Percentiles rank a stretch among this genome's conserved stretches.
Evolutionary conservation across 805 yeast species (phyloP).

Genomic region (Yamadazyma takamatsuzukensis): DNA sequence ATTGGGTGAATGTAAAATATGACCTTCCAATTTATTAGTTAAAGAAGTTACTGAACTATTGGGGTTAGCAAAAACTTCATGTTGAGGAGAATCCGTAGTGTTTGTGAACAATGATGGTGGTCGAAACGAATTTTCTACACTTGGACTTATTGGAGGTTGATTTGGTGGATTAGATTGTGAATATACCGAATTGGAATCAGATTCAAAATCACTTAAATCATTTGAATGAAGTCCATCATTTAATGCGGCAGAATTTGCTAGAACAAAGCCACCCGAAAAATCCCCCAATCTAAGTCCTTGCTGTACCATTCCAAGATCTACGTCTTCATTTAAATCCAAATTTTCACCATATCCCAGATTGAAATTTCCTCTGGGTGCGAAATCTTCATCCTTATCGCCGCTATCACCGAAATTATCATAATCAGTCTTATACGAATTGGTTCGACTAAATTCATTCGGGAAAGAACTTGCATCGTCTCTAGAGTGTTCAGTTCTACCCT

Average conservation of each 20-base stretch:
- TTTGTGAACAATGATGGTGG: constrained; percentile 11
- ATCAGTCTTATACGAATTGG: no score
- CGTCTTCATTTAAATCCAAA: no score
- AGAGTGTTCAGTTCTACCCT: no score
- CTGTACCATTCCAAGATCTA: no score
- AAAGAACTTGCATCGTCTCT: no score
- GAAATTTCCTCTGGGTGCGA: no score
- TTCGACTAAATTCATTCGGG: no score
- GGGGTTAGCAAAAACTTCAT: constrained; percentile 6
- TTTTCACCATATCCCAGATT: no score
- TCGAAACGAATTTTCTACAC: constrained; percentile 4
- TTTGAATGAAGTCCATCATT: constrained; percentile 11
- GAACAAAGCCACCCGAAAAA: constrained; percentile 15
- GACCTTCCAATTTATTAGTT: constrained; percentile 25
- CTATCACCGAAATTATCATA: no score
- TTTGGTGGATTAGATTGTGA: constrained; percentile 9
- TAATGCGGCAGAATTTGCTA: constrained; percentile 14
- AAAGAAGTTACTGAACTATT: constrained; percentile 19
- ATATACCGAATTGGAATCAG: constrained; percentile 20
- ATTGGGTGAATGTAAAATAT: constrained; percentile 22
- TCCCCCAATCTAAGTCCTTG: no score
- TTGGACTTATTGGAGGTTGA: constrained; percentile 6
- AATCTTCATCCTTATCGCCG: no score
- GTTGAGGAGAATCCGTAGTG: no score
- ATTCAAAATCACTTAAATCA: constrained; percentile 20